A percentile compares a stretch with the other conserved stretches of the same genome.
These are phyloP conservation scores for Inga laurina DNA, from an alignment of 306 rosid species.

Conservation along the genomic window DNA sequence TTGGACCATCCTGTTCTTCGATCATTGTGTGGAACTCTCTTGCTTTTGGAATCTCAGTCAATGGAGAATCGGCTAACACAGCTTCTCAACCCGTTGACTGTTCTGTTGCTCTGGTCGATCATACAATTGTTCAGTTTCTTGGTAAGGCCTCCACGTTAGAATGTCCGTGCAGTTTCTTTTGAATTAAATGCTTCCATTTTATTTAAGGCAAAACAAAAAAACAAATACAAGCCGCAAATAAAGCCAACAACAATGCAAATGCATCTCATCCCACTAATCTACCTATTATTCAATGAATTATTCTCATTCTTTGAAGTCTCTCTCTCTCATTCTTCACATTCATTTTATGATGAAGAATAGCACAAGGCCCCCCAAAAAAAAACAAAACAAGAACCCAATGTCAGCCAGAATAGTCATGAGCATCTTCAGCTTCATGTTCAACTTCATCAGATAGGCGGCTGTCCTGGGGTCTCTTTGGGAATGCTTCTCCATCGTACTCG, in stretches of 20 bases:
- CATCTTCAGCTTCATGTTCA: constrained; percentile 32
- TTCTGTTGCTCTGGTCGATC: too few species aligned
- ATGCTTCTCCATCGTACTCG: constrained; percentile 65
- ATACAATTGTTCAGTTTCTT: neutral
- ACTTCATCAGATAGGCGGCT: constrained; percentile 50
- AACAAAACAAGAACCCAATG: neutral
- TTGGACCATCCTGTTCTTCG: too few species aligned
- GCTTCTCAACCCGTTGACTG: too few species aligned
- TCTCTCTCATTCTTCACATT: constrained; percentile 39
- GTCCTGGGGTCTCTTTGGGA: constrained; percentile 49
- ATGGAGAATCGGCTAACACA: too few species aligned
- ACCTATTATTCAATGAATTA: constrained; percentile 22
- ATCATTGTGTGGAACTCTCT: too few species aligned
- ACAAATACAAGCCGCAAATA: neutral
- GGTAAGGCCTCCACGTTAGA: neutral
- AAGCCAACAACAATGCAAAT: constrained; percentile 12
- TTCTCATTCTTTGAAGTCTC: constrained; percentile 41
- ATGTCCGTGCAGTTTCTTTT: neutral
- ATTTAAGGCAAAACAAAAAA: neutral
- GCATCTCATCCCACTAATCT: constrained; percentile 54
- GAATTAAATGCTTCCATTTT: neutral
- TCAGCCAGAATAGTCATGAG: constrained; percentile 41
- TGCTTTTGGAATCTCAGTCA: too few species aligned
- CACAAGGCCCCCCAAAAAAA: constrained; percentile 21
- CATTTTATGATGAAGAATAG: constrained; percentile 50